These are phyloP conservation scores for Lyophyllum semitale DNA, from an alignment of 768 basidiomycete genomes.

Conservation along the genomic window DNA sequence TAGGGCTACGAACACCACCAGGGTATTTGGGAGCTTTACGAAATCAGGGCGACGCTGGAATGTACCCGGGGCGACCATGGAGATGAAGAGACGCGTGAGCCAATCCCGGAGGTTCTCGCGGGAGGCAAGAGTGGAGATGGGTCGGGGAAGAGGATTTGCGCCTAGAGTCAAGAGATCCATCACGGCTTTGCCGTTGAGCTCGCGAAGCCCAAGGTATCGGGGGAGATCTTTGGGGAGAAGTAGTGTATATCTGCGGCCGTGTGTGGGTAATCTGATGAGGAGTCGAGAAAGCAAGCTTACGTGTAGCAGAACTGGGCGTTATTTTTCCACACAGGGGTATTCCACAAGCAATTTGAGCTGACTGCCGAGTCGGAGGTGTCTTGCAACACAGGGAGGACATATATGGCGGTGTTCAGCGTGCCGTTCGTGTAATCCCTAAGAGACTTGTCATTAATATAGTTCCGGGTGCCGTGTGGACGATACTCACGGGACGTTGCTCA, in stretches of 20 bases:
- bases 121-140: constrained; percentile 17
- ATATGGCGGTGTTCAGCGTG: constrained; percentile 25
- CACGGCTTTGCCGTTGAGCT: constrained; percentile 21
- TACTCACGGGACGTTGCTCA: constrained; percentile 35
- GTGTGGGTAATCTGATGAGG: too few relatives aligned
- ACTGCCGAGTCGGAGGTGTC: constrained; percentile 21
- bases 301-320: constrained; percentile 30
- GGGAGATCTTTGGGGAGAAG: constrained; percentile 27
- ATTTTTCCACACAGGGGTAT: constrained; percentile 25
- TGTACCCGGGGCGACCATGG: constrained; percentile 27
- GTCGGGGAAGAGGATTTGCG: constrained; percentile 18
- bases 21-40: constrained; percentile 33
- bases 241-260: too few relatives aligned
- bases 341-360: constrained; percentile 29
- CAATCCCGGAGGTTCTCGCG: constrained; percentile 31
- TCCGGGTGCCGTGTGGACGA: background rate
- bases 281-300: constrained; percentile 25
- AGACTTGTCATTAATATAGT: too few relatives aligned
- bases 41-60: constrained; percentile 19
- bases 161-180: constrained; percentile 19
- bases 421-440: constrained; percentile 34
- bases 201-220: constrained; percentile 28
- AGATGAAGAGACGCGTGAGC: constrained; percentile 34
- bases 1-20: constrained; percentile 32
- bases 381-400: constrained; percentile 28